phyloP scores from a whole-genome alignment of 441 rosid species.

The Biscutella laevigata region DNA sequence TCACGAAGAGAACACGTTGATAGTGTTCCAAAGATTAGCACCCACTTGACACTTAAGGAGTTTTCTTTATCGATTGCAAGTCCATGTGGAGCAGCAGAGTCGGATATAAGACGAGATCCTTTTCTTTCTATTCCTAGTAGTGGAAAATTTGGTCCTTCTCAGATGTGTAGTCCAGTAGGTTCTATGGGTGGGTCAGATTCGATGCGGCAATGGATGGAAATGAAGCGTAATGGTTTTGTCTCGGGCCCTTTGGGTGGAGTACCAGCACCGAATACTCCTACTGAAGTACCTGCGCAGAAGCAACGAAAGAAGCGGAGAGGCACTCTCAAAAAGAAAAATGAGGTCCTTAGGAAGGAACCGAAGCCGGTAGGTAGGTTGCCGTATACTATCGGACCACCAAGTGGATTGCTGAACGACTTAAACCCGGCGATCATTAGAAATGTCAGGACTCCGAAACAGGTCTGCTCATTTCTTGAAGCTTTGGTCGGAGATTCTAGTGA shows the following conservation, averaged over 20 bases:
- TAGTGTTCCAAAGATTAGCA: constrained; percentile 33
- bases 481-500: constrained; percentile 47
- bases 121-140: constrained; percentile 23
- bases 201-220: constrained; percentile 69
- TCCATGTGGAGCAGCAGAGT: constrained; percentile 40
- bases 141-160: constrained; percentile 13
- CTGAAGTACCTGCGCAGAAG: constrained; percentile 66
- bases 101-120: constrained; percentile 50
- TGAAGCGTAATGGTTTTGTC: constrained; percentile 82
- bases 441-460: constrained; percentile 79
- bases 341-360: constrained; percentile 63
- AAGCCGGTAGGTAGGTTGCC: constrained; percentile 56
- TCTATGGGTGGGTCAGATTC: constrained; percentile 54
- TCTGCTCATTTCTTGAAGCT: constrained; percentile 80
- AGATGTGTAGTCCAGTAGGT: constrained; percentile 21
- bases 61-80: constrained; percentile 51
- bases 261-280: constrained; percentile 50
- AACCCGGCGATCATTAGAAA: constrained; percentile 91
- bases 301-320: constrained; percentile 52
- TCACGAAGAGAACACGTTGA: constrained; percentile 34
- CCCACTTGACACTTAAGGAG: constrained; percentile 31
- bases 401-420: constrained; percentile 73
- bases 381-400: constrained; percentile 79
- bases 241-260: constrained; percentile 51
- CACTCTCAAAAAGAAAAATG: constrained; percentile 55